Percentiles rank a stretch among this genome's conserved stretches.
Conservation (phyloP, 78 protist species). For the Dictyostelium discoideum region DNA sequence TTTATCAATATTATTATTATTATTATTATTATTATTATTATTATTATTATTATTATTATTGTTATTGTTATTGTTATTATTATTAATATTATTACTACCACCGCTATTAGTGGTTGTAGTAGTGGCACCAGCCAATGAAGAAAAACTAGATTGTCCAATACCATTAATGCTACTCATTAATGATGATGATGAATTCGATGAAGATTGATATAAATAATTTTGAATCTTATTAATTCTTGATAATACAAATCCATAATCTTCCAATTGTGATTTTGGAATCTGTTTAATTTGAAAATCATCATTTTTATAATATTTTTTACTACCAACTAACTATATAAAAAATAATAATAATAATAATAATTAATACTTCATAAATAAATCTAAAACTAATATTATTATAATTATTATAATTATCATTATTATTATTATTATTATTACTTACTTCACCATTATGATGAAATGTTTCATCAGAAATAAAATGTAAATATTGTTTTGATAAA, state of each 20-base stretch:
- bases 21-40: background rate
- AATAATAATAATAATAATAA: background rate
- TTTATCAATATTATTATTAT: background rate
- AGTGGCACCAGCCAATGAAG: background rate
- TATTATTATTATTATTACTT: background rate
- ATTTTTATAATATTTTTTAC: slow-evolving; percentile 65
- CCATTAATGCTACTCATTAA: background rate
- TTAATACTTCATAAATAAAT: background rate
- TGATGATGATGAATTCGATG: background rate
- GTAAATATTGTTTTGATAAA: slow-evolving; percentile 46
- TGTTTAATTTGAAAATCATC: slow-evolving; percentile 79
- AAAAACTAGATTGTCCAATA: background rate
- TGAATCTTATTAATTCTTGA: slow-evolving; percentile 25
- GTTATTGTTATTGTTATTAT: background rate
- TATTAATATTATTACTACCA: background rate
- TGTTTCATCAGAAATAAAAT: slow-evolving; percentile 68
- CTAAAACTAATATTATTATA: too few species aligned
- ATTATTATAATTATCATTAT: too few species aligned
- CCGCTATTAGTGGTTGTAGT: background rate
- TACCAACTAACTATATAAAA: slow-evolving; percentile 57
- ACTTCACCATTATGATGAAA: slow-evolving; percentile 79
- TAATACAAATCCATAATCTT: slow-evolving; percentile 43
- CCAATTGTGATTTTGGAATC: slow-evolving; percentile 70
- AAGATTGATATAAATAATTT: background rate
- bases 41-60: background rate